Evolutionary conservation across 768 basidiomycete species (phyloP).

Genomic region (Xerocomus brunneocitrinus): DNA sequence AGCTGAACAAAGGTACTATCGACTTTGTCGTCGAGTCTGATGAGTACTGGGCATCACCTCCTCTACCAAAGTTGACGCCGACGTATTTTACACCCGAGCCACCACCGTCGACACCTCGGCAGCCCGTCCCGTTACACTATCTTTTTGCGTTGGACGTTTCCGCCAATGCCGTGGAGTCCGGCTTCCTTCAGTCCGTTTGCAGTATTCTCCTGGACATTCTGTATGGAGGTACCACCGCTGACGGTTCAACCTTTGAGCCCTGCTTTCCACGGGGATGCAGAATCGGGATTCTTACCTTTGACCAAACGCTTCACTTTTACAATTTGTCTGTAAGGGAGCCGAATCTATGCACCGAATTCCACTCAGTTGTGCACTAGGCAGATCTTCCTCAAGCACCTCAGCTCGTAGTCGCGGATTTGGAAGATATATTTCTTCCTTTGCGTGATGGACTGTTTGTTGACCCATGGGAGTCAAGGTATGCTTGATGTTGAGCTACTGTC

Average conservation of each 20-base stretch:
- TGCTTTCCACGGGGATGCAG: conserved; percentile 52
- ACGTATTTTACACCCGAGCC: conserved; percentile 53
- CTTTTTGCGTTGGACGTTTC: conserved; percentile 91
- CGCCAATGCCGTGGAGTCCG: conserved; percentile 57
- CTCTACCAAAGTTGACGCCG: conserved; percentile 47
- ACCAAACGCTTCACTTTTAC: conserved; percentile 79
- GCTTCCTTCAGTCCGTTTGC: conserved; percentile 67
- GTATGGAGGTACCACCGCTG: conserved; percentile 48
- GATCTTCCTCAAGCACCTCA: conserved; percentile 52
- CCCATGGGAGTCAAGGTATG: conserved; percentile 65
- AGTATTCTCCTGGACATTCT: conserved; percentile 55
- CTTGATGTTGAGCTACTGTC: conserved; percentile 4
- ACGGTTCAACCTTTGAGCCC: conserved; percentile 41
- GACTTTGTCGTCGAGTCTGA: conserved; percentile 76
- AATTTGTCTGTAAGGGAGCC: conserved; percentile 67
- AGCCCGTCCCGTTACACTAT: conserved; percentile 64
- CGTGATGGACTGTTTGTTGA: conserved; percentile 71
- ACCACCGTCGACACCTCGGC: conserved; percentile 40
- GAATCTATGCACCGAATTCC: conserved; percentile 4
- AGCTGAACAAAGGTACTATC: conserved; percentile 86
- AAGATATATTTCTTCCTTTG: conserved; percentile 88
- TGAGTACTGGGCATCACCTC: conserved; percentile 82
- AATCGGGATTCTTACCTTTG: conserved; percentile 83
- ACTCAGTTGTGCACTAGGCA: conserved; percentile 32
- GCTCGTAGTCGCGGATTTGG: conserved; percentile 81